These are phyloP conservation scores for Hyaloscypha bicolor DNA, from an alignment of 495 filamentous ascomycete genomes.

Conservation along the genomic window DNA sequence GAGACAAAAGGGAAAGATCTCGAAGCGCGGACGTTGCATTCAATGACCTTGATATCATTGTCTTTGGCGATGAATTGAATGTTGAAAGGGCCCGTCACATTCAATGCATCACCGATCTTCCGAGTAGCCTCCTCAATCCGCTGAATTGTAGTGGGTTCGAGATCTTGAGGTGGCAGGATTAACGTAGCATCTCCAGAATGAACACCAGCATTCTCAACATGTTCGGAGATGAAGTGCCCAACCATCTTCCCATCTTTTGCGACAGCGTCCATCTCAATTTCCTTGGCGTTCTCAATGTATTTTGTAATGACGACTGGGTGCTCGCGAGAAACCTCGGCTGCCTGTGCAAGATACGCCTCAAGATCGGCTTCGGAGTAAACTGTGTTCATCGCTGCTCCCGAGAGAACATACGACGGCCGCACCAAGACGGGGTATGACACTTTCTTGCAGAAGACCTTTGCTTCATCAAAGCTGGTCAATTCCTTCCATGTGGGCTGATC, in stretches of 20 bases:
- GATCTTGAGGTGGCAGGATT: slow-evolving; percentile 92
- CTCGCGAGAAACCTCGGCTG: slow-evolving; percentile 88
- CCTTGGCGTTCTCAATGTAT: slow-evolving; percentile 95
- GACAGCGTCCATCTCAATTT: slow-evolving; percentile 97
- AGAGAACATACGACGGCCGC: slow-evolving; percentile 92
- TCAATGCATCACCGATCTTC: slow-evolving; percentile 93
- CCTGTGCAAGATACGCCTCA: slow-evolving; percentile 84
- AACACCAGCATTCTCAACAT: slow-evolving; percentile 94
- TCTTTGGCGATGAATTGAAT: slow-evolving; percentile 99
- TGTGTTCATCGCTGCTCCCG: slow-evolving; percentile 96
- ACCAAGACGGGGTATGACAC: slow-evolving; percentile 94
- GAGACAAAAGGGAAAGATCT: slow-evolving; percentile 98
- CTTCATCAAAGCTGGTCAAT: slow-evolving; percentile 85
- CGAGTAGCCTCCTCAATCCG: slow-evolving; percentile 93
- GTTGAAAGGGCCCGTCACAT: slow-evolving; percentile 96
- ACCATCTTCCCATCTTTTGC: slow-evolving; percentile 81
- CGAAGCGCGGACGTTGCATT: slow-evolving; percentile 96
- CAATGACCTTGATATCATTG: slow-evolving; percentile 99
- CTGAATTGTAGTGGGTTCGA: slow-evolving; percentile 83
- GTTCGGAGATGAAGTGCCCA: slow-evolving; percentile 92
- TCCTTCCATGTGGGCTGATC: slow-evolving; percentile 99
- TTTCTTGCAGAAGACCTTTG: slow-evolving; percentile 77
- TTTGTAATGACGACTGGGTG: slow-evolving; percentile 98
- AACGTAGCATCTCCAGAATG: slow-evolving; percentile 96
- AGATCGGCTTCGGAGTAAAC: slow-evolving; percentile 88